Evolutionary conservation across 2,329 filamentous ascomycete genomes (phyloP), one percentile per base, ranked within the genome.

Genomic region (Penicillium sp.): DNA sequence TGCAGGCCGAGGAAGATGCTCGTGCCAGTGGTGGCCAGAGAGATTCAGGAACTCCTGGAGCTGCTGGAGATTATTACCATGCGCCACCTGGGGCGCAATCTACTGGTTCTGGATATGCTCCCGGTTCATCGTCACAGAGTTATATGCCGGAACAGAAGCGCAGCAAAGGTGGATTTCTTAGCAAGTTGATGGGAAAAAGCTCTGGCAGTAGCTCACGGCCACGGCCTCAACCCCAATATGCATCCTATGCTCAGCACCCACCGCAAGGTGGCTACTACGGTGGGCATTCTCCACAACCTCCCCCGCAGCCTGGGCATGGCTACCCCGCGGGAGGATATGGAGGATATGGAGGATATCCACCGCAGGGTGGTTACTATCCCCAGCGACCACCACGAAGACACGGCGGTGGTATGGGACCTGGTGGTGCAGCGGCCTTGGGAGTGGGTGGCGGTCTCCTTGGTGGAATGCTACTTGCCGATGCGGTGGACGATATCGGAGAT

Each of bases 1-100:
- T 95, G 28, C 89, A 95, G 61, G 84, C 84, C 30, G 85, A 95
- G 63, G 88, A 95, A 63, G 75, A 94, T 47, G 77, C 79, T 4
- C 76, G 78, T 30, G 73, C 72, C 11, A 58, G 46, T 52, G 35
- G 44, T 54, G 38, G 35, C 45, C 5, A 9, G 5, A 35, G 50
- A 25, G 47, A 44, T 13, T 32, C 36, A 15, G 41, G 42, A 16
- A 42, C 37, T 6, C 41, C 42, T 6, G 71, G 71, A 17, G 63
- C 68, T 2, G 56, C 68, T n/a, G 61, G 70, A 32, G 57, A 62
- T 28, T 77, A 73, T 50, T 77, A 78, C 57, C 52, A 48, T 27
- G 49, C 52, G 16, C 42, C 42, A 3, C 15, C 49, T 10, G 46
- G 32, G 13, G 38, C 44, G 11, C 53, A 49, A 29, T 52, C 43